Percentiles rank a stretch among this genome's conserved stretches.
These are phyloP conservation scores for Ascochyta fabae DNA, from an alignment of 2,329 filamentous ascomycete species.

Conservation along the genomic window DNA sequence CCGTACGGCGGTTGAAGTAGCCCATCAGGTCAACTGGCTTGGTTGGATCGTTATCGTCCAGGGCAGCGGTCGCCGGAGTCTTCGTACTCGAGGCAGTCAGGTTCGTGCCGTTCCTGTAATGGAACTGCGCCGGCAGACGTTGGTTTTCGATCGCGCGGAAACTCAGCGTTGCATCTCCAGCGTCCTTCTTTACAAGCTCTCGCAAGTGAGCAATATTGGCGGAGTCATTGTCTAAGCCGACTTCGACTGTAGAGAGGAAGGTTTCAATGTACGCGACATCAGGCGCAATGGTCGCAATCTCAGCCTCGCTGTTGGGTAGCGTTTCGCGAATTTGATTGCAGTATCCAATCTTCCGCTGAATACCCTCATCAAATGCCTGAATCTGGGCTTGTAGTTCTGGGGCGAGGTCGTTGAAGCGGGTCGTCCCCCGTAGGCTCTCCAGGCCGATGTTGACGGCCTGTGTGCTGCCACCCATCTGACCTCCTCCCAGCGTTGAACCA, in stretches of 20 bases:
- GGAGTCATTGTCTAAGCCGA: slow-evolving; percentile 68
- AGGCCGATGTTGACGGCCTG: slow-evolving; percentile 41
- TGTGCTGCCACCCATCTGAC: slow-evolving; percentile 36
- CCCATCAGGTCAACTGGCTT: slow-evolving; percentile 53
- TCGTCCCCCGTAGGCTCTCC: slow-evolving; percentile 80
- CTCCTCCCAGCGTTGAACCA: slow-evolving; percentile 29
- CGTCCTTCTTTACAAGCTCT: slow-evolving; percentile 67
- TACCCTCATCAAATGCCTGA: slow-evolving; percentile 76
- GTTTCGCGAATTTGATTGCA: slow-evolving; percentile 76
- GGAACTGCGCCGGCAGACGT: slow-evolving; percentile 70
- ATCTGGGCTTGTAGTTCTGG: slow-evolving; percentile 82
- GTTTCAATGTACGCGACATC: slow-evolving; percentile 69
- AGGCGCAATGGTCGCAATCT: slow-evolving; percentile 68
- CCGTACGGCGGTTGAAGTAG: slow-evolving; percentile 54
- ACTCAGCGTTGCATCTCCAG: slow-evolving; percentile 71
- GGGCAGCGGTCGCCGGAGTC: slow-evolving; percentile 31
- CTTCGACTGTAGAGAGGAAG: slow-evolving; percentile 68
- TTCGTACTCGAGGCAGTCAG: slow-evolving; percentile 40
- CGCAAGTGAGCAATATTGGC: slow-evolving; percentile 64
- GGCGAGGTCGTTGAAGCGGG: slow-evolving; percentile 88
- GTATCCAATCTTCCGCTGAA: slow-evolving; percentile 78
- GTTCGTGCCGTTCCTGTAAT: slow-evolving; percentile 56
- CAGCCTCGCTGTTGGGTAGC: slow-evolving; percentile 66
- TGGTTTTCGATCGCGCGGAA: slow-evolving; percentile 78
- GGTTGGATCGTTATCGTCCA: slow-evolving; percentile 48